A percentile compares a stretch with the other conserved stretches of the same genome.
phyloP scores from a whole-genome alignment of 495 filamentous ascomycete genomes.

The Rostrohypoxylon terebratum region DNA sequence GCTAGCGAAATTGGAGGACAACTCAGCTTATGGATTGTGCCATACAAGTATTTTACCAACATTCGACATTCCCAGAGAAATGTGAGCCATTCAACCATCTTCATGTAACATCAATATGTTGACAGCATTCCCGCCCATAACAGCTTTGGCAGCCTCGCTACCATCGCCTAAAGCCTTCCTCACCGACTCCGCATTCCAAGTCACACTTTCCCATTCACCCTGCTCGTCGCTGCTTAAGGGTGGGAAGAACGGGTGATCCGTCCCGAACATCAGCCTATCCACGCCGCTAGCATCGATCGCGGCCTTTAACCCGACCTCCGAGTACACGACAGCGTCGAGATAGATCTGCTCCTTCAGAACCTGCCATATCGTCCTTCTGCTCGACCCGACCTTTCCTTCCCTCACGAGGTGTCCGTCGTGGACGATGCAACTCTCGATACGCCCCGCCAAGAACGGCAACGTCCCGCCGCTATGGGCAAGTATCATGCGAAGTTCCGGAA shows the following conservation, averaged over 20 bases:
- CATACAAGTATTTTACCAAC: not conserved
- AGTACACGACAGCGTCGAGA: slow-evolving; percentile 90
- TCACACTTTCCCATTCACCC: slow-evolving; percentile 85
- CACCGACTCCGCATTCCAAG: slow-evolving; percentile 79
- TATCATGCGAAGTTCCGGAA: slow-evolving; percentile 75
- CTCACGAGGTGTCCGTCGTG: slow-evolving; percentile 81
- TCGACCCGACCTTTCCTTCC: slow-evolving; percentile 56
- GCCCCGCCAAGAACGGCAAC: slow-evolving; percentile 86
- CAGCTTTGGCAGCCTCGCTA: slow-evolving; percentile 58
- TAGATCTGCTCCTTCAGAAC: slow-evolving; percentile 88
- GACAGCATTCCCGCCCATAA: slow-evolving; percentile 79
- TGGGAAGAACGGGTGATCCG: slow-evolving; percentile 96
- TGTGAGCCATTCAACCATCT: slow-evolving; percentile 31
- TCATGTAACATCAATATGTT: slow-evolving; percentile 69
- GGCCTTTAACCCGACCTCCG: slow-evolving; percentile 76
- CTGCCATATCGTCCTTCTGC: slow-evolving; percentile 77
- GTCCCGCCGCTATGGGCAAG: slow-evolving; percentile 92
- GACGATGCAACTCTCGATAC: slow-evolving; percentile 86
- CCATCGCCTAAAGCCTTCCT: slow-evolving; percentile 67
- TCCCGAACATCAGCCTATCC: slow-evolving; percentile 84
- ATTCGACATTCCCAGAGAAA: not conserved
- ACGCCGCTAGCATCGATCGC: slow-evolving; percentile 72
- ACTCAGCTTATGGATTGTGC: not conserved
- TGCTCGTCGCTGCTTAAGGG: slow-evolving; percentile 71
- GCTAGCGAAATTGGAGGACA: not conserved